Evolutionary conservation across 371 early-diverging fungal genomes (phyloP), one percentile per base, ranked within the genome.

Genomic region (Basidiobolus meristosporus): DNA sequence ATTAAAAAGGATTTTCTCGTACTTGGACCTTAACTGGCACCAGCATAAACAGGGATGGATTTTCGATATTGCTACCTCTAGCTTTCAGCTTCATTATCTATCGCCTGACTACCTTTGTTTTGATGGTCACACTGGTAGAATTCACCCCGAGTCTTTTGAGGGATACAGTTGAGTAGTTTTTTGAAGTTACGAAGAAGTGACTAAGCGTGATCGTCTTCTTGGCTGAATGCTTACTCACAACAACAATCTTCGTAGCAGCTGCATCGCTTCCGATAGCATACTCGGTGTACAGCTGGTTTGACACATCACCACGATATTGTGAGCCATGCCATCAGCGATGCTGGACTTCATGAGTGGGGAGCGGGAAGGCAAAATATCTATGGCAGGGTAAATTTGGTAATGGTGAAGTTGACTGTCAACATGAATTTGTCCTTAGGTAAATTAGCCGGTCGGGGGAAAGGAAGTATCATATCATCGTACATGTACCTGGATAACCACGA

Each of bases 381-480:
- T 99, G 5, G 99, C 99, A 46, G 99, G 99, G 70, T 99, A 99
- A 54, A 99, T 95, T 62, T 98, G 98, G 51, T 97, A 87, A 70
- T 99, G 98, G 65, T 98, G 74, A 45, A 99, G 70, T 62, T 97
- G 93, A 56, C 99, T 86, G 67, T 99, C 99, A 40, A 99, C 79
- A 60, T 92, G 99, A 56, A 99, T 97, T 65, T 99, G 99, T 22
- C 99, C 99, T 66, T 99, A 99, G 22, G 99, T 99, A 64, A 99
- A 99, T 63, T 98, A 99, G 37, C 99, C 99, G 28, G 99, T 99
- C 59, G 99, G n/a, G 99, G 99, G 59, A 99, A 98, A 42, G 99
- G 99, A 60, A 99, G 99, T 31, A 99, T 99, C 50, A 99, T 99
- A 73, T 99, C 98, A 75, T 99, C 99, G 73, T 99, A 99, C 99